A percentile compares a stretch with the other conserved stretches of the same genome.
These are phyloP conservation scores for Calycina marina DNA, from an alignment of 2,329 filamentous ascomycete species.

Conservation along the genomic window DNA sequence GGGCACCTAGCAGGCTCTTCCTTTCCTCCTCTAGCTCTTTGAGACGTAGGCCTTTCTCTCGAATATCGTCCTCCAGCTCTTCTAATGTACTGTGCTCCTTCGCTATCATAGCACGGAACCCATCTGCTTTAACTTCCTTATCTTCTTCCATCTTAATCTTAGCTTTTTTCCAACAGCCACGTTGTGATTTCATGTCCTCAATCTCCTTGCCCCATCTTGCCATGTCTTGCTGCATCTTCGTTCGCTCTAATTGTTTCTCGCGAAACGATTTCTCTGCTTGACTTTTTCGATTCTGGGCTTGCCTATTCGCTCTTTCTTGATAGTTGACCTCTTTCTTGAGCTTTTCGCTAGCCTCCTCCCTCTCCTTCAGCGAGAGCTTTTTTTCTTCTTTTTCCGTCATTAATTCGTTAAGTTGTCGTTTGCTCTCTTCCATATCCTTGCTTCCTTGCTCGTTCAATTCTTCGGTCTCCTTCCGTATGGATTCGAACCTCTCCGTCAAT, in stretches of 20 bases:
- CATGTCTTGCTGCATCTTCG: constrained; percentile 57
- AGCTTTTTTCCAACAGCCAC: constrained; percentile 38
- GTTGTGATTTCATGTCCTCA: constrained; percentile 41
- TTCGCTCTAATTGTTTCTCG: constrained; percentile 53
- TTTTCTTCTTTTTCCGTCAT: constrained; percentile 69
- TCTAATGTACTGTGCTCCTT: constrained; percentile 42
- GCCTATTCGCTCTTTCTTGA: constrained; percentile 68
- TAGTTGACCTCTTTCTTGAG: constrained; percentile 67
- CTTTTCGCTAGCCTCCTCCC: constrained; percentile 78
- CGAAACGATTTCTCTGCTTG: constrained; percentile 62
- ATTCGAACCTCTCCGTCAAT: constrained; percentile 69
- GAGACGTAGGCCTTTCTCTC: constrained; percentile 54
- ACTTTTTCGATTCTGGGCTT: constrained; percentile 61
- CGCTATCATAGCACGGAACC: constrained; percentile 39
- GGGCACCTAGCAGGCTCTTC: constrained; percentile 46
- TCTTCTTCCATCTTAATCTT: constrained; percentile 35
- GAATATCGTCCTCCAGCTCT: constrained; percentile 55
- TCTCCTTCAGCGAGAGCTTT: constrained; percentile 66
- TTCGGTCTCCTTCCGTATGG: constrained; percentile 69
- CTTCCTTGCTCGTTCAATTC: constrained; percentile 56
- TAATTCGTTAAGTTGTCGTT: constrained; percentile 49
- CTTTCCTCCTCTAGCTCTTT: constrained; percentile 60
- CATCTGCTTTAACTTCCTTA: constrained; percentile 34
- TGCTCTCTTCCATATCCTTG: constrained; percentile 59
- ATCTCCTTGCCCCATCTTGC: constrained; percentile 52